Percentiles rank a stretch among this genome's conserved stretches.
Evolutionary conservation across 2,329 filamentous ascomycete genomes (phyloP).

Genomic region (Lasiodiplodia sp.): DNA sequence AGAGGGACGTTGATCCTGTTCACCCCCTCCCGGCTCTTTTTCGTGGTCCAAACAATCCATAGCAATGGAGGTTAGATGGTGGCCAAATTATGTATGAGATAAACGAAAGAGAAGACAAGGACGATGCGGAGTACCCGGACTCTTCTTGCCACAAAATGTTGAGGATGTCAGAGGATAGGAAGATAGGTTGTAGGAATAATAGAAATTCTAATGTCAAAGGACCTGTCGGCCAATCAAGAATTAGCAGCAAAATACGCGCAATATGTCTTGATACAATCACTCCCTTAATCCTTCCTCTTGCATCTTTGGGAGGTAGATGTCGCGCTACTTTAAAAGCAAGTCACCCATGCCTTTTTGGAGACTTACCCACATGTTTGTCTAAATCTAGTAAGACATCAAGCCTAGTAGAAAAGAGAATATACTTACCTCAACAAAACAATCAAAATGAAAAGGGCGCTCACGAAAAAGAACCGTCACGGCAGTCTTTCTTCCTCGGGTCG

Average conservation of each 20-base stretch:
- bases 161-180: background rate
- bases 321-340: background rate
- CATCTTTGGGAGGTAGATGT: background rate
- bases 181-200: background rate
- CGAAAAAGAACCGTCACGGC: background rate
- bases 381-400: background rate
- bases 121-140: background rate
- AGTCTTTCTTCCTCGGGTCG: background rate
- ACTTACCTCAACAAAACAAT: background rate
- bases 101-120: background rate
- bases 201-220: background rate
- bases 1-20: background rate
- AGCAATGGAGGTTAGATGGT: background rate
- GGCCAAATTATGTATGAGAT: background rate
- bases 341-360: background rate
- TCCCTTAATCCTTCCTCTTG: background rate
- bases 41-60: background rate
- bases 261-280: background rate
- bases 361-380: background rate
- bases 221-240: background rate
- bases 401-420: background rate
- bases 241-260: background rate
- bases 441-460: background rate
- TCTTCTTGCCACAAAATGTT: background rate
- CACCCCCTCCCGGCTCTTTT: background rate